Evolutionary conservation across 2,329 filamentous ascomycete species (phyloP), one percentile per base, ranked within the genome.

Genomic region (Geosmithia putterillii): DNA sequence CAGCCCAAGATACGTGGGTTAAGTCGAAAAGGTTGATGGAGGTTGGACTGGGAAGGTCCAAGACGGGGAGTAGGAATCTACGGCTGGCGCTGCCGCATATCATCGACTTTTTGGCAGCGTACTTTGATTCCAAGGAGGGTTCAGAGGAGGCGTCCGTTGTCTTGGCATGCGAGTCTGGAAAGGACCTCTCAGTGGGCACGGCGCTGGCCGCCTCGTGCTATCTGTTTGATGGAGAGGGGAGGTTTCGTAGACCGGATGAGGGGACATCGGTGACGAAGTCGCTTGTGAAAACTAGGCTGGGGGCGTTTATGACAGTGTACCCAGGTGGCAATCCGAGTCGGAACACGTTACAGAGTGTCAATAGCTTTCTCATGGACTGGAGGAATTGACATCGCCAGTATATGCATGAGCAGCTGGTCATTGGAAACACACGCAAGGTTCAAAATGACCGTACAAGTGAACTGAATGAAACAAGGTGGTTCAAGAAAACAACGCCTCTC

Each of bases 301-400:
- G 83, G n/a, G 83, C 81, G 69, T 85, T 96, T 52, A 86, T 90
- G 60, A 82, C 80, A 5, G 77, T 76, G 0, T 81, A 83, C 56
- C 83, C 88, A 1, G 79, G 83, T 51, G 83, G 82, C 2, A 94
- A 94, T 56, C 89, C 90, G 0, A 89, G 81, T 48, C 72, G 92
- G 32, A 74, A 85, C 19, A 95, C 89, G 0, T 65, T 96, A 34
- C 89, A 95, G 61, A 90, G 86, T 51, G 83, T 96, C 5, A 95
- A 96, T 61, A 85, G 85, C 44, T 94, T 86, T 54, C 64, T 96
- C 42, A 90, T 96, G 79, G 72, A 72, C 45, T 68, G 64, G 60
- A 55, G 56, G 39, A 61, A 51, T 44, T 60, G 28, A 32, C 15
- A 46, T 32, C 28, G 5, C 10, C 6, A 32, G 28, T n/a, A n/a